These are phyloP conservation scores for Aquilaria yunnanensis DNA, from an alignment of 345 rosid genomes.

Conservation along the genomic window DNA sequence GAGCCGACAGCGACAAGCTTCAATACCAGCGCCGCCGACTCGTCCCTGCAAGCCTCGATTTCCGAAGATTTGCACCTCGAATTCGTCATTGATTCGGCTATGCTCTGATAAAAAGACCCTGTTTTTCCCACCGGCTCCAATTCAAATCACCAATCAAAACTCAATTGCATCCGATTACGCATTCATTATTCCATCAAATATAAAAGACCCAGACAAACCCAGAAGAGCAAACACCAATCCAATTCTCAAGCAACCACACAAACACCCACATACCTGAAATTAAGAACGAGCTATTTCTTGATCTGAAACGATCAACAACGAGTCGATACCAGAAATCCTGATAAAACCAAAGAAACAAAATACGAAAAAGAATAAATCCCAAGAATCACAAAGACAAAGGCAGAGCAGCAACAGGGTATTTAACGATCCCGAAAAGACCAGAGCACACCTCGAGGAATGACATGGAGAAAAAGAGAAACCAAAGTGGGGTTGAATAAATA, in stretches of 20 bases:
- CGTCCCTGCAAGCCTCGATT: conserved; percentile 55
- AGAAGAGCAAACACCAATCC: background rate
- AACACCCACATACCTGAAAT: conserved; percentile 3
- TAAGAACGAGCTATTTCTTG: background rate
- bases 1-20: conserved; percentile 70
- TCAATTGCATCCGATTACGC: background rate
- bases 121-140: background rate
- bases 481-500: background rate
- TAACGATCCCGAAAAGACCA: background rate
- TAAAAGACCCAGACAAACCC: background rate
- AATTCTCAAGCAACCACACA: background rate
- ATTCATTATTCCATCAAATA: background rate
- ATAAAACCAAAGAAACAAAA: background rate
- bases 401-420: background rate
- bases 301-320: conserved; percentile 8
- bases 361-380: background rate
- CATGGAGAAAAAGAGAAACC: background rate
- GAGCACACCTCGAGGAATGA: conserved; percentile 7
- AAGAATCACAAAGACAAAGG: background rate
- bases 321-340: conserved; percentile 8
- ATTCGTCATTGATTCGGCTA: conserved; percentile 29
- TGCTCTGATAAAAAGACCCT: conserved; percentile 29
- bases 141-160: background rate
- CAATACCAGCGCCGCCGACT: conserved; percentile 45
- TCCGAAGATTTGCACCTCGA: conserved; percentile 35